Base-by-base conservation (phyloP, 2,329 filamentous ascomycete genomes). In the Colletotrichum euphorbiae region DNA sequence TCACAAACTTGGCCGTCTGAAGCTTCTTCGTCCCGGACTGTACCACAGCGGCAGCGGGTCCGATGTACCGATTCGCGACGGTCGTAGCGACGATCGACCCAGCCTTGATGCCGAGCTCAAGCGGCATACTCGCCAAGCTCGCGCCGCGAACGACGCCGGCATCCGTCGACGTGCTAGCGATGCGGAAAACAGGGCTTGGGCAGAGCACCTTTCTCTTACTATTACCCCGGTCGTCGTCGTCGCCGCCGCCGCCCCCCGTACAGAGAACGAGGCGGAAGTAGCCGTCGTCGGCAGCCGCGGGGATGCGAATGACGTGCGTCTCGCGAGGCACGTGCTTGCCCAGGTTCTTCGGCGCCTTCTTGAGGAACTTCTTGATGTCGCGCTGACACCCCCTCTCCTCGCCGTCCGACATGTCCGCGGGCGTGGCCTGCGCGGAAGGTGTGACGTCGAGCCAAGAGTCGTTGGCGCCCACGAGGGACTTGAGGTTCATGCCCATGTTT, bases 251-350 rank as follows among this genome's bases (percentile, higher is more conserved):
- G 0, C 79, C 75, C 0, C 82, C 86, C 0, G 81, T 77, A 69
- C 89, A 91, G 8, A 93, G 80, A 0, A 92, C 85, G 4, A 93
- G 79, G 11, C 90, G 87, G 62, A 91, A 89, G 73, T 93, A 93
- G 0, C 90, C 90, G 74, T 93, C 90, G 0, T 81, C 81, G 0
- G 87, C 87, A 0, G 85, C 81, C 0, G 87, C 86, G 0, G 90
- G 90, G 50, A 93, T 89, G 3, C 90, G 84, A 6, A 91, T 80
- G 1, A 92, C 80, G 31, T 86, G 85, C 0, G 90, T 92, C 75
- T 92, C 89, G 1, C 89, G 82, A 0, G 88, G 77, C 0, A 79
- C 62, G 65, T 91, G 89, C 1, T 78, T 81, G 64, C 77, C 78
- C 2, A 79, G 70, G n/a, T 74, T 73, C 2, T 84, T 82, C 1